Base-by-base conservation (phyloP, 495 filamentous ascomycete species). In the Penicillium bialowiezense region DNA sequence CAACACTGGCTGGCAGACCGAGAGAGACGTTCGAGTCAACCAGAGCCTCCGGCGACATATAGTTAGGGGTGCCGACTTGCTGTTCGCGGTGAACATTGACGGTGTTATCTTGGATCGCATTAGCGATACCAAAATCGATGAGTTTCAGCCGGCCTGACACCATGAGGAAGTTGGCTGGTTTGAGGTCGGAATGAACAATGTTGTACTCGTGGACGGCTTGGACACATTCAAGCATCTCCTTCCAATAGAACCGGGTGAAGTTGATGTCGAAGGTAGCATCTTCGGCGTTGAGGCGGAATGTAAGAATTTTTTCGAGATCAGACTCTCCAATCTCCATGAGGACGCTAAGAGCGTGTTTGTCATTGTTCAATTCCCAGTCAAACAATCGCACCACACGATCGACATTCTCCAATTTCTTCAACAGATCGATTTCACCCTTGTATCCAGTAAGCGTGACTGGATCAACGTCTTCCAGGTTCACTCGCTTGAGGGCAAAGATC, bases 251-350 rank as follows among this genome's bases (percentile, higher is more conserved):
- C 7, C 93, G 86, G n/a, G 91, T 88, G 57, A 97, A 97, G 41
- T 84, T 87, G 8, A 88, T 76, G 62, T 98, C 93, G 48, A 97
- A 87, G 21, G 71, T 72, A 28, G 88, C 81, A 49, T 87, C 82
- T 55, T 91, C 89, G 0, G 82, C 73, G 40, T 87, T 85, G 26
- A 86, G 70, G 23, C 86, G 82, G 29, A 84, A 81, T 6, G 79
- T 85, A 23, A 98, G 82, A 14, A 97, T 84, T 44, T 88, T 89
- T 56, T 91, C 88, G 59, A 98, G 77, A 60, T 97, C 95, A n/a
- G 90, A 82, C 68, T 98, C 93, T 50, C 93, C 93, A 60, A 91
- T 89, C 70, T 98, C 93, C 91, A 98, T 95, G n/a, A 98, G 78
- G 51, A 98, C 84, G 62, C 85, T 89, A 23, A 98, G 78, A 33